These are phyloP conservation scores for Colletotrichum magnum DNA, from an alignment of 2,329 filamentous ascomycete species.

Conservation along the genomic window DNA sequence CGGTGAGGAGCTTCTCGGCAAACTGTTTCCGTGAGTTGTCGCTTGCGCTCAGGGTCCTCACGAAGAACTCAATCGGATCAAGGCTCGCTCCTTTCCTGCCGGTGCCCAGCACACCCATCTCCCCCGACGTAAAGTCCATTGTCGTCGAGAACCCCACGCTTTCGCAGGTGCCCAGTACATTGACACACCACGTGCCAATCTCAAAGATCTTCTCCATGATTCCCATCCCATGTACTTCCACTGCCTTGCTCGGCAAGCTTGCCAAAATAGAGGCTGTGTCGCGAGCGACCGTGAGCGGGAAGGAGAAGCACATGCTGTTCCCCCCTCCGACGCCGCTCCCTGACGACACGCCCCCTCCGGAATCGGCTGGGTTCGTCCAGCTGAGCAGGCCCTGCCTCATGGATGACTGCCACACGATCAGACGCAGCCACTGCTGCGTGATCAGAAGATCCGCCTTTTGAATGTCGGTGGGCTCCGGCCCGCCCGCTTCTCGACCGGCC, in stretches of 20 bases:
- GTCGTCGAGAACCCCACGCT: slow-evolving; percentile 43
- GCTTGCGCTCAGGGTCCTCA: slow-evolving; percentile 59
- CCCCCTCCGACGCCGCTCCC: slow-evolving; percentile 17
- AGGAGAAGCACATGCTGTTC: slow-evolving; percentile 71
- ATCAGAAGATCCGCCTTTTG: slow-evolving; percentile 79
- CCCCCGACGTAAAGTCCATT: slow-evolving; percentile 51
- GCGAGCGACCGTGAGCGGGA: slow-evolving; percentile 73
- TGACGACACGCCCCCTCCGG: slow-evolving; percentile 25
- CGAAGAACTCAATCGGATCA: slow-evolving; percentile 60
- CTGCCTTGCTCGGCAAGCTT: slow-evolving; percentile 55
- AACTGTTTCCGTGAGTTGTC: slow-evolving; percentile 60
- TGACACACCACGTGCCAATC: slow-evolving; percentile 61
- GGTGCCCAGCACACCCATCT: slow-evolving; percentile 50
- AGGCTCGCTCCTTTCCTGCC: slow-evolving; percentile 51
- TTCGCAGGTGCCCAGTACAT: slow-evolving; percentile 56
- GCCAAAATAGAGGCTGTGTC: slow-evolving; percentile 64
- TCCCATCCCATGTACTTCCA: slow-evolving; percentile 64
- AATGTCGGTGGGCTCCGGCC: slow-evolving; percentile 68
- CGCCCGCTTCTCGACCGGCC: slow-evolving; percentile 29
- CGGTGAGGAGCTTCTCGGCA: slow-evolving; percentile 58
- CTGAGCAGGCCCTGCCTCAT: slow-evolving; percentile 76
- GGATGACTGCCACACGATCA: slow-evolving; percentile 81
- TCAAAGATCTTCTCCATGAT: slow-evolving; percentile 67
- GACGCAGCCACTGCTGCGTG: slow-evolving; percentile 79
- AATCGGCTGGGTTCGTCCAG: slow-evolving; percentile 51